Percentiles rank a stretch among this genome's conserved stretches.
phyloP scores from a whole-genome alignment of 371 early-diverging fungal genomes.

The Mucor irregularis region DNA sequence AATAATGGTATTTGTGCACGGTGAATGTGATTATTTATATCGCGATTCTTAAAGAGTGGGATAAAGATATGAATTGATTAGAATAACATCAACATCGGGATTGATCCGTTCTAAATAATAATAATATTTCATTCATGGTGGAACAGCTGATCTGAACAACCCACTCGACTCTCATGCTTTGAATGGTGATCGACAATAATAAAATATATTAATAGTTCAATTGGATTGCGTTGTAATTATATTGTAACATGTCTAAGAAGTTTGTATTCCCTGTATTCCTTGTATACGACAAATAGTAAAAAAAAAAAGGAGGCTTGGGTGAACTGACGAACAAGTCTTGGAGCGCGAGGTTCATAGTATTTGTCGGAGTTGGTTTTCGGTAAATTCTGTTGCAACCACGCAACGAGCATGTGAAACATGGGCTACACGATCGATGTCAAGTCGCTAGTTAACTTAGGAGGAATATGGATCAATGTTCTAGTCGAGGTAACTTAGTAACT shows the following conservation, averaged over 20 bases:
- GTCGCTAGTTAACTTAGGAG: no score
- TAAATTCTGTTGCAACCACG: conserved; percentile 5
- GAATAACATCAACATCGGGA: not conserved
- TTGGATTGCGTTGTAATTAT: no score
- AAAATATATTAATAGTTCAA: not conserved
- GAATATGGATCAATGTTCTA: no score
- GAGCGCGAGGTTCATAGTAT: no score
- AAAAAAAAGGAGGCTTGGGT: not conserved
- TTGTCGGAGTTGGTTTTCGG: conserved; percentile 3
- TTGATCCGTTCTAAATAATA: conserved; percentile 3
- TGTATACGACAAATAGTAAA: no score
- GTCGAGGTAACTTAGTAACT: no score
- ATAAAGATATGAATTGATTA: no score
- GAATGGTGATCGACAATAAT: conserved; percentile 10
- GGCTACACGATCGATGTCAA: conserved; percentile 19
- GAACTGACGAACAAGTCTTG: conserved; percentile 12
- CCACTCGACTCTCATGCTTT: conserved; percentile 11
- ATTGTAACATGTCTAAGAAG: no score
- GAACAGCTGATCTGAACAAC: conserved; percentile 6
- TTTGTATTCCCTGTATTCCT: no score
- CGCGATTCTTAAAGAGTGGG: no score
- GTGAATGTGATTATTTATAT: not conserved
- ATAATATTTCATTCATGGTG: not conserved
- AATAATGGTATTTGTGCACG: conserved; percentile 6
- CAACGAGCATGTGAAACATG: conserved; percentile 20